These are phyloP conservation scores for Colletotrichum lini DNA, from an alignment of 2,329 filamentous ascomycete species.

Conservation along the genomic window DNA sequence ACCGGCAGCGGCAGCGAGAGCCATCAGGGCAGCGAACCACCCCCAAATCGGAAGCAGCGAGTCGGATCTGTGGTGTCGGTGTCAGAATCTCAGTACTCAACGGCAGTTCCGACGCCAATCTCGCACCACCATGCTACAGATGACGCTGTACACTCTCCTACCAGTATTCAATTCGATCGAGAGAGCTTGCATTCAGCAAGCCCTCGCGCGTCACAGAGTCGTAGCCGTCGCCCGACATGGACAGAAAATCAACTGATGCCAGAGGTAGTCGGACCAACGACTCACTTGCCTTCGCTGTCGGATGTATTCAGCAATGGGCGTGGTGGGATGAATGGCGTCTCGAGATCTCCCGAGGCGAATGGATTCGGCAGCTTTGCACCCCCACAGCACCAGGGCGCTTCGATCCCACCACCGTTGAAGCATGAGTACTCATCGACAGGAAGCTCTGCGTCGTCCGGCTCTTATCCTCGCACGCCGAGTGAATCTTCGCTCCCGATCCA, in stretches of 20 bases:
- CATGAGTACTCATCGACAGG: conserved; percentile 63
- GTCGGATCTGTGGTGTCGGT: conserved; percentile 64
- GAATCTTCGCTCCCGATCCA: conserved; percentile 70
- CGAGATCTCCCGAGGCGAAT: conserved; percentile 35
- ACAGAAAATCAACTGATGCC: conserved; percentile 18
- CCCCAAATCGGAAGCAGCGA: conserved; percentile 62
- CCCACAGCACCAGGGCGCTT: conserved; percentile 15
- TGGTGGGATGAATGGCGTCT: conserved; percentile 42
- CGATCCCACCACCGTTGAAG: conserved; percentile 55
- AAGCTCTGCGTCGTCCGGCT: conserved; percentile 59
- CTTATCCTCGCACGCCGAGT: conserved; percentile 60
- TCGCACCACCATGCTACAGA: conserved; percentile 57
- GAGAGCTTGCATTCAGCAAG: conserved; percentile 41
- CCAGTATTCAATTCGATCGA: conserved; percentile 53
- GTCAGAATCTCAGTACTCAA: conserved; percentile 61
- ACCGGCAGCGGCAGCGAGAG: conserved; percentile 65
- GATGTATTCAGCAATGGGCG: conserved; percentile 61
- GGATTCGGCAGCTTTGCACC: conserved; percentile 25
- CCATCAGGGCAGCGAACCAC: conserved; percentile 63
- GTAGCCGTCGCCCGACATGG: conserved; percentile 40
- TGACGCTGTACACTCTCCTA: conserved; percentile 61
- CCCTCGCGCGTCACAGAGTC: conserved; percentile 26
- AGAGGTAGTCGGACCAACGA: conserved; percentile 47
- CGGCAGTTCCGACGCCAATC: conserved; percentile 51
- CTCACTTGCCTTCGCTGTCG: conserved; percentile 62